These are phyloP conservation scores for Kodamaea fukazawae DNA, from an alignment of 805 yeast species.

Conservation along the genomic window DNA sequence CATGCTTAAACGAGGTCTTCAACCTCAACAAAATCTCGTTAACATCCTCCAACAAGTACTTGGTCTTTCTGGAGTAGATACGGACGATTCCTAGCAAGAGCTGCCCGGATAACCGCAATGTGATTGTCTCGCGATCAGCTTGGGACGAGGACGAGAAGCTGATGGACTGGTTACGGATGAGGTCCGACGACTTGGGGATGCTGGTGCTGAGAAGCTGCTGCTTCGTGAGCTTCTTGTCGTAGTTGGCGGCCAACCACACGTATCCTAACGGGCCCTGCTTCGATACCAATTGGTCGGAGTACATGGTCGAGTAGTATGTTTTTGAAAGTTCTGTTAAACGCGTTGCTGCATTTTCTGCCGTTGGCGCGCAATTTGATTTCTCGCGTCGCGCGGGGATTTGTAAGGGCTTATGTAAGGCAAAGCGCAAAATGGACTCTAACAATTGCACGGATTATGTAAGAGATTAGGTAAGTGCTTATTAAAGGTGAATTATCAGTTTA, in stretches of 20 bases:
- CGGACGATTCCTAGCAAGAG: constrained; percentile 81
- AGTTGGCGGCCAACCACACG: constrained; percentile 90
- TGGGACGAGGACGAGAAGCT: constrained; percentile 27
- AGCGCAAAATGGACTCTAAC: too few species aligned
- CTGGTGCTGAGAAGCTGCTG: constrained; percentile 71
- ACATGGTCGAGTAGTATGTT: neutral
- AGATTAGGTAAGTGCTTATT: too few species aligned
- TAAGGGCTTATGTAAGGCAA: too few species aligned
- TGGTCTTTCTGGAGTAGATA: constrained; percentile 82
- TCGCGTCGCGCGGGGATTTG: constrained; percentile 1
- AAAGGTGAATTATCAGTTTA: too few species aligned
- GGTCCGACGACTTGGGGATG: constrained; percentile 50
- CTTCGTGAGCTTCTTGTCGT: constrained; percentile 73
- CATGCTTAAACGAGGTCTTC: constrained; percentile 58
- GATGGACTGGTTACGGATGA: constrained; percentile 57
- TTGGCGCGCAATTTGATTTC: neutral
- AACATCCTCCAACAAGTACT: constrained; percentile 79
- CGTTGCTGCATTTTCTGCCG: neutral
- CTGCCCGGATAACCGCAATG: constrained; percentile 82
- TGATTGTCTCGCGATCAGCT: constrained; percentile 48
- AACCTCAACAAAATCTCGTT: constrained; percentile 69
- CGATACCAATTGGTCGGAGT: constrained; percentile 32
- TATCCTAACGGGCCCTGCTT: constrained; percentile 84
- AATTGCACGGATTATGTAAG: too few species aligned
- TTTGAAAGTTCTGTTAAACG: neutral